Evolutionary conservation across 495 filamentous ascomycete genomes (phyloP).

Genomic region (Geopyxis carbonaria): DNA sequence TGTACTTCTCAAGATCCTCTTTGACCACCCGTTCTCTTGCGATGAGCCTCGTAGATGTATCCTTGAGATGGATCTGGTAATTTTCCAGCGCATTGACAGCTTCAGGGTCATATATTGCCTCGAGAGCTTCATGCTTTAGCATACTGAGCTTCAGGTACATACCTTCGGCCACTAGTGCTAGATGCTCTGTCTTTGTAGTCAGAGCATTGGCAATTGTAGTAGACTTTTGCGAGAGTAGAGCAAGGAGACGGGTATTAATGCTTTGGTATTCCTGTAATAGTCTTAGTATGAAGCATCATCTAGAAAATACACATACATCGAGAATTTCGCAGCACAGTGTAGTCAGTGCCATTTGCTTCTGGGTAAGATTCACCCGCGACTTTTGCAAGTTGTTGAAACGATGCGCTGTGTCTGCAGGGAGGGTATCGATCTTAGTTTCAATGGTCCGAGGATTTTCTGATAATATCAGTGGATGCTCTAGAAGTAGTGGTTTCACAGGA

Average conservation of each 20-base stretch:
- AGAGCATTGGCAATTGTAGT: constrained; percentile 8
- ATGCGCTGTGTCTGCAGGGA: constrained; percentile 21
- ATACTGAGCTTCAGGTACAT: constrained; percentile 21
- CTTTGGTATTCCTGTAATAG: not conserved
- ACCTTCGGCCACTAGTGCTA: constrained; percentile 15
- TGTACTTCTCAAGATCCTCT: constrained; percentile 24
- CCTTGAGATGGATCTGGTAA: constrained; percentile 18
- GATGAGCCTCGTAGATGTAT: constrained; percentile 17
- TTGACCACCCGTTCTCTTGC: constrained; percentile 22
- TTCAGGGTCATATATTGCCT: constrained; percentile 21
- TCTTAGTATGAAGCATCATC: not conserved
- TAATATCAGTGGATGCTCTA: not conserved
- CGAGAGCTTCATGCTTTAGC: constrained; percentile 15
- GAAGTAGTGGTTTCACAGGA: not conserved
- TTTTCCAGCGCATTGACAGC: constrained; percentile 21
- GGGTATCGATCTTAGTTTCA: constrained; percentile 16
- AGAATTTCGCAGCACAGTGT: constrained; percentile 5
- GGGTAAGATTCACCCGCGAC: not conserved
- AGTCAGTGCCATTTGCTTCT: not conserved
- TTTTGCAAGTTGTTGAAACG: constrained; percentile 12
- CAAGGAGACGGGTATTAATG: not conserved
- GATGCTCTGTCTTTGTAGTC: constrained; percentile 13
- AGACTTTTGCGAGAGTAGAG: not conserved
- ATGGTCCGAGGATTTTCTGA: constrained; percentile 8
- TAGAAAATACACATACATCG: not conserved